Evolutionary conservation across 345 rosid species (phyloP), one percentile per base, ranked within the genome.

Genomic region (Boechera stricta): DNA sequence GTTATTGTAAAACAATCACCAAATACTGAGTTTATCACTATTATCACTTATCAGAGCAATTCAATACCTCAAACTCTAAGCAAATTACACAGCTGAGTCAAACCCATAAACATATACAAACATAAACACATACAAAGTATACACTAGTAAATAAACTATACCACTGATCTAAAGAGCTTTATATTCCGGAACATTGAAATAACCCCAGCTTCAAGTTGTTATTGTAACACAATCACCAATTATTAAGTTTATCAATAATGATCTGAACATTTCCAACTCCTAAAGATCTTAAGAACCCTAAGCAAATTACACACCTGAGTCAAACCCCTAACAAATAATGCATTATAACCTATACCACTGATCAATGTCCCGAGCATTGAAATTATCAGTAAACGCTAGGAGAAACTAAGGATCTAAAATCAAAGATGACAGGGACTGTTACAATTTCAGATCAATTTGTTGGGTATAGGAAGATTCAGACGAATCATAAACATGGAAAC

Each of bases 401-500:
- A 48, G 10, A 65, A 10, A 42, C 53, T 26, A 44, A 64, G 38
- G 54, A 44, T 45, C 54, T 15, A 7, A 61, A 7, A 28, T 47
- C 41, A 41, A 2, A 47, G 9, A 61, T 47, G 18, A 13, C n/a
- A 0, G 7, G 5, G 36, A 54, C 0, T 28, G 52, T 13, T 61
- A 13, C 35, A 4, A 48, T 33, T 60, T 62, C 67, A 70, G 41
- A 32, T 66, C 59, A 67, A 64, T 13, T 67, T 16, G 41, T 5
- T 10, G 36, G 45, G 32, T 51, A 7, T 33, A 36, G 15, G 29
- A 60, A 60, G 16, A 49, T 33, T 51, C 54, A 16, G 32, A 26
- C 1, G 41, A 64, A 16, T 16, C 0, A 6, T 3, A 39, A 26
- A 36, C 31, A 39, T 39, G 1, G 49, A 18, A 56, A 56, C n/a